Base-by-base conservation (phyloP, 2,329 filamentous ascomycete genomes). In the Raffaelea deltoideospora region DNA sequence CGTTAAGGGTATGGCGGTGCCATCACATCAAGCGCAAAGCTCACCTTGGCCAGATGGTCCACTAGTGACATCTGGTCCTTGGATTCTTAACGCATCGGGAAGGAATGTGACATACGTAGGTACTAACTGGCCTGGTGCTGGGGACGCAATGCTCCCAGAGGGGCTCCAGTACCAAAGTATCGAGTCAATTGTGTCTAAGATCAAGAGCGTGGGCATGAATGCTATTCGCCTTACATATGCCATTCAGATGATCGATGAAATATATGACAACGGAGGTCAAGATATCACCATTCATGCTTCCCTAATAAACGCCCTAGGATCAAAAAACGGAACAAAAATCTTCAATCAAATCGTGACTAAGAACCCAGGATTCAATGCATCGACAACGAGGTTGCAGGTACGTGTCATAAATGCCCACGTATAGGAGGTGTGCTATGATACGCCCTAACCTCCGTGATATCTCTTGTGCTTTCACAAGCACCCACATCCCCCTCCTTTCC, bases 121-220 rank as follows among this genome's bases (percentile, higher is more conserved):
- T 0, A 62, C 63, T 11, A 78, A 78, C 45, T 78, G 72, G 73
- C 69, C 72, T 0, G 73, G 71, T 1, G 64, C 69, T 14, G 64
- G 62, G 31, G 71, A 76, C 31, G 62, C 67, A n/a, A 77, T 78
- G 72, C 60, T 78, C 1, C 73, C 72, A 0, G 73, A 79, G 43
- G 74, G 74, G 4, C 59, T 78, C 3, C 71, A 76, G 48, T 75
- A 75, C 51, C 64, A 66, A 26, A 76, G 72, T 0, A 60, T 78
- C 33, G 55, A 59, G 27, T 55, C 52, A 8, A 67, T 78, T 26
- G 64, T 76, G 1, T 52, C 61, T 4, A 65, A 65, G 52, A 62
- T 76, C 46, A 74, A 72, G 47, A 63, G 63, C 40, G 48, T 76
- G 0, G 72, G 72, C 14, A 69, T 79, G 59, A 79, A 79, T 46